phyloP scores from a whole-genome alignment of 768 basidiomycete species.

The Suillus hirtellus region DNA sequence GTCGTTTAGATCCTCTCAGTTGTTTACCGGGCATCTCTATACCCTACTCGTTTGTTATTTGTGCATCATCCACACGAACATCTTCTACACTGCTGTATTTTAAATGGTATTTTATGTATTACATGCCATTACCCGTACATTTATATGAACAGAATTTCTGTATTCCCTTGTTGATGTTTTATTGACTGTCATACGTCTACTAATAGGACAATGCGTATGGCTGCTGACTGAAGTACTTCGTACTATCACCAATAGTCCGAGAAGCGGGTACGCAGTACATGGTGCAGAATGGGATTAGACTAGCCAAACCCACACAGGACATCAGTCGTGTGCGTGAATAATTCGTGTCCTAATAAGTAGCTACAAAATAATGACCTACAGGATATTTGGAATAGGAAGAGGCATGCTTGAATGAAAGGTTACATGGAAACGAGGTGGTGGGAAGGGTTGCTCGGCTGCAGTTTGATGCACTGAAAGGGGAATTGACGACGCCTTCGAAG shows the following conservation, averaged over 20 bases:
- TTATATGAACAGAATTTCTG: neutral
- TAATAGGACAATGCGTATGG: neutral
- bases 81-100: constrained; percentile 1
- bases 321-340: neutral
- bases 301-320: neutral
- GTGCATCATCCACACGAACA: neutral
- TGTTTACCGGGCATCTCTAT: neutral
- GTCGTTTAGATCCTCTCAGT: neutral
- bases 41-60: neutral
- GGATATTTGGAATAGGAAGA: neutral
- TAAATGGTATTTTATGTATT: constrained; percentile 7
- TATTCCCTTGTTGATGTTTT: neutral
- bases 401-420: neutral
- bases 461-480: neutral
- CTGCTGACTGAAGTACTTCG: neutral
- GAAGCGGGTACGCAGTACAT: neutral
- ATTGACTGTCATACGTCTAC: neutral
- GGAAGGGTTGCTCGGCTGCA: neutral
- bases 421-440: neutral
- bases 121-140: neutral
- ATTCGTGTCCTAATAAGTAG: neutral
- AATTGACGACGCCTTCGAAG: neutral
- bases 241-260: neutral
- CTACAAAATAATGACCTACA: neutral
- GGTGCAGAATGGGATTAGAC: neutral